A percentile compares a stretch with the other conserved stretches of the same genome.
Conservation (phyloP, 2,329 filamentous ascomycete genomes). For the Thyridium curvatum region DNA sequence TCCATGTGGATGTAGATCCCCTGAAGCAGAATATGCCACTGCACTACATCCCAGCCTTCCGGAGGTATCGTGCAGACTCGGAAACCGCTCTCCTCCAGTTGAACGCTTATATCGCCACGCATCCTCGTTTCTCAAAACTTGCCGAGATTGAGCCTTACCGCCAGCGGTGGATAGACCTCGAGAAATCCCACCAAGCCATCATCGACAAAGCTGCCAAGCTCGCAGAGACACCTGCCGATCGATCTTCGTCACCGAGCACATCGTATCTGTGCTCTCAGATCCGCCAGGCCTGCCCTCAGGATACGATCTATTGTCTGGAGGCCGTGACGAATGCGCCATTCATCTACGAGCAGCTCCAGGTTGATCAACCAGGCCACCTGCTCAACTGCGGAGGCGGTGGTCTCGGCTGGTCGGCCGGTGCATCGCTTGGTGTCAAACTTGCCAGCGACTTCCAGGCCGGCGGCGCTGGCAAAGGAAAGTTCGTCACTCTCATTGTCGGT, state of each 20-base stretch:
- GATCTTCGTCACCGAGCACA: conserved; percentile 21
- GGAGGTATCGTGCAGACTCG: conserved; percentile 43
- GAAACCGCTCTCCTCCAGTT: conserved; percentile 32
- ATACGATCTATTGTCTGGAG: conserved; percentile 70
- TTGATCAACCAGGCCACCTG: conserved; percentile 64
- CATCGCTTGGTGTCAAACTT: conserved; percentile 69
- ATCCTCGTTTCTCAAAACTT: too few species aligned
- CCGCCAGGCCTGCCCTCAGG: conserved; percentile 25
- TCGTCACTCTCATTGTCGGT: conserved; percentile 50
- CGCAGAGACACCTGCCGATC: neutral
- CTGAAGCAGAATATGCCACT: conserved; percentile 57
- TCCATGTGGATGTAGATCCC: conserved; percentile 61
- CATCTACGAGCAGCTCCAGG: conserved; percentile 66
- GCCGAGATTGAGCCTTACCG: too few species aligned
- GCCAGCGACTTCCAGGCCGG: conserved; percentile 34
- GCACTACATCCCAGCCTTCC: conserved; percentile 47
- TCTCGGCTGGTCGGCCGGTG: conserved; percentile 75
- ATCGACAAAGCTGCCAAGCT: neutral
- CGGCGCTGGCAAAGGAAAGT: conserved; percentile 18
- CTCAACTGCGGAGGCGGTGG: conserved; percentile 78
- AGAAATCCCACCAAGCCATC: neutral
- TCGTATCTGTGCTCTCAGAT: conserved; percentile 27
- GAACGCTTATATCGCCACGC: conserved; percentile 9
- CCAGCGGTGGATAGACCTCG: conserved; percentile 1
- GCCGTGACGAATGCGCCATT: conserved; percentile 63